Evolutionary conservation across 257 asterid species (phyloP).

Genomic region (Solanum chilense): DNA sequence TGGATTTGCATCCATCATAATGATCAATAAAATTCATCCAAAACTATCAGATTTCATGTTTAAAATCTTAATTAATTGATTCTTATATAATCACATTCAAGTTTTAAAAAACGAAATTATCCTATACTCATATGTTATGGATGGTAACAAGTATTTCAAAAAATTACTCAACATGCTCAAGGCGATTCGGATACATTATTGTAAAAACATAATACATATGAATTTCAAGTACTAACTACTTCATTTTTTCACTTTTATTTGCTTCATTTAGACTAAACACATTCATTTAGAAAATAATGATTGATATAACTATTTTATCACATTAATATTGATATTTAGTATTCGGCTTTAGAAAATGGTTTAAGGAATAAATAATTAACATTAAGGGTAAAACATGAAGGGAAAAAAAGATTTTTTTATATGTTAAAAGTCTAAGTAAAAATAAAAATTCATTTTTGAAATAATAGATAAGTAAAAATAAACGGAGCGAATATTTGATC

Average conservation of each 20-base stretch:
- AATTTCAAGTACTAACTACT: neutral
- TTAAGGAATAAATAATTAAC: too few relatives aligned
- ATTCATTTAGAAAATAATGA: too few relatives aligned
- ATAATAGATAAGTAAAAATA: too few relatives aligned
- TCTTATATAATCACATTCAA: neutral
- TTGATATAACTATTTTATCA: neutral
- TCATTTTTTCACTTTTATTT: too few relatives aligned
- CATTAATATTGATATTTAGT: too few relatives aligned
- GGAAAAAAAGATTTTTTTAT: too few relatives aligned
- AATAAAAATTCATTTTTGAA: too few relatives aligned
- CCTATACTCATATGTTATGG: neutral
- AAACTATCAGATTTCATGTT: neutral
- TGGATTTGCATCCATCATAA: neutral
- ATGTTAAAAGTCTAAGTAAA: too few relatives aligned
- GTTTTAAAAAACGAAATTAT: neutral
- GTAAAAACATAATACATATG: neutral
- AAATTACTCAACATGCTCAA: neutral
- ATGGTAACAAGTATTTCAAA: neutral
- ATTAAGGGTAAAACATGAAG: neutral
- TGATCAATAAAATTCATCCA: neutral
- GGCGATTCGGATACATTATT: accelerated
- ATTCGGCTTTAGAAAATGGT: neutral
- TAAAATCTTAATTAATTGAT: neutral
- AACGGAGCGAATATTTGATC: too few relatives aligned
- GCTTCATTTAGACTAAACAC: neutral